A percentile compares a stretch with the other conserved stretches of the same genome.
These are phyloP conservation scores for Hibiscus tridactylites DNA, from an alignment of 345 rosid genomes.

Conservation along the genomic window DNA sequence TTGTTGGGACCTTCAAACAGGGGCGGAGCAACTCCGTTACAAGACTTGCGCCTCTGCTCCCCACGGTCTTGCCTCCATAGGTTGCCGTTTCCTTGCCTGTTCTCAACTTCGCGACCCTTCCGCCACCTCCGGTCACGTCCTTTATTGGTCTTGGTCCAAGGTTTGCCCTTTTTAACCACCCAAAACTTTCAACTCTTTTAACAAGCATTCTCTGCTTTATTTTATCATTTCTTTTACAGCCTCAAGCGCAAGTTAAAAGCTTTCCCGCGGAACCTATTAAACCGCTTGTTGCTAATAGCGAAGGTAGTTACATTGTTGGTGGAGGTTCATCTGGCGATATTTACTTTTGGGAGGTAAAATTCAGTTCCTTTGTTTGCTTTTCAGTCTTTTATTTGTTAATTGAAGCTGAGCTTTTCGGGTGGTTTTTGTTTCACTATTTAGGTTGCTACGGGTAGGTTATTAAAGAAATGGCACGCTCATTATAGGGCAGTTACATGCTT, in stretches of 20 bases:
- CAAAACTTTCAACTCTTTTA: not conserved
- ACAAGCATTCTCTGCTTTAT: not conserved
- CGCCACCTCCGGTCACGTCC: constrained; percentile 54
- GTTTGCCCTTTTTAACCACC: constrained; percentile 14
- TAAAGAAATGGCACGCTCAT: constrained; percentile 86
- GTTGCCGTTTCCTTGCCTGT: constrained; percentile 53
- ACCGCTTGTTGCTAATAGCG: constrained; percentile 54
- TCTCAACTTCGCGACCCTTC: constrained; percentile 61
- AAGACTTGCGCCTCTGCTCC: constrained; percentile 65
- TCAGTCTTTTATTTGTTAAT: not conserved
- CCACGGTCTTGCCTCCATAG: constrained; percentile 61
- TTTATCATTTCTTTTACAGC: constrained; percentile 30
- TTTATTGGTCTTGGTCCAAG: constrained; percentile 79
- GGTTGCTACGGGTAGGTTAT: constrained; percentile 71
- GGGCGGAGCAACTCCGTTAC: constrained; percentile 53
- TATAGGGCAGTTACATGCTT: constrained; percentile 65
- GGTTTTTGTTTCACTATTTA: constrained; percentile 6
- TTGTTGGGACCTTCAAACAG: constrained; percentile 70
- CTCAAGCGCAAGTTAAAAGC: constrained; percentile 69
- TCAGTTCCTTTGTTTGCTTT: not conserved
- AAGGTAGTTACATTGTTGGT: constrained; percentile 71
- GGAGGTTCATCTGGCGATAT: constrained; percentile 72
- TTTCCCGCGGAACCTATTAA: constrained; percentile 69
- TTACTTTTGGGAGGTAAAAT: constrained; percentile 67
- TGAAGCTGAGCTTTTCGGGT: not conserved